A percentile compares a stretch with the other conserved stretches of the same genome.
phyloP scores from a whole-genome alignment of 495 filamentous ascomycete genomes.

The Stereocaulon alpinum region DNA sequence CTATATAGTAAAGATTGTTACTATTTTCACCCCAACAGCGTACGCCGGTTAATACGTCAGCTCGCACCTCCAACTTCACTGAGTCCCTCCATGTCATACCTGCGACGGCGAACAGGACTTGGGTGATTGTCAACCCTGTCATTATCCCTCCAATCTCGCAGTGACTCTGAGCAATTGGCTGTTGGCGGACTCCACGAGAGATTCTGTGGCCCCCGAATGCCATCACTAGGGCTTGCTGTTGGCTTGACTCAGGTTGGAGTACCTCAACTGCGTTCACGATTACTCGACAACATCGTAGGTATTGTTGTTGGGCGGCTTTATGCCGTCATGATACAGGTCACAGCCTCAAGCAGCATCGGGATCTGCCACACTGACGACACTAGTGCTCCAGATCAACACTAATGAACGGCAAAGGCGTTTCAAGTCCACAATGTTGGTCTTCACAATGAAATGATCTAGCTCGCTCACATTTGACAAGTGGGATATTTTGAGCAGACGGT shows the following conservation, averaged over 20 bases:
- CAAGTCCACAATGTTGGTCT: not conserved
- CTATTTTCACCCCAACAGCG: not conserved
- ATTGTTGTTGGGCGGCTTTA: not conserved
- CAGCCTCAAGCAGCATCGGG: not conserved
- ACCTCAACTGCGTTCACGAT: not conserved
- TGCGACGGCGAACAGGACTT: not conserved
- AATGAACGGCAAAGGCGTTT: not conserved
- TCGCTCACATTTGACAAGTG: not conserved
- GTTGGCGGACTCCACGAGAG: not conserved
- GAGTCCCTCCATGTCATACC: not conserved
- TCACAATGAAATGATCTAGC: not conserved
- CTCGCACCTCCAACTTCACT: not conserved
- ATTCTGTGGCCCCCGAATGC: not conserved
- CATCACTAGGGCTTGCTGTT: not conserved
- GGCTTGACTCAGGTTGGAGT: not conserved
- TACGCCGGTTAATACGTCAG: not conserved
- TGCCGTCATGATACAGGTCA: not conserved
- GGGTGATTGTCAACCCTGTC: not conserved
- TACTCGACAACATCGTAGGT: not conserved
- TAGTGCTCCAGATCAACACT: not conserved
- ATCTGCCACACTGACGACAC: not conserved
- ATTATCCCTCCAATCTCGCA: not conserved
- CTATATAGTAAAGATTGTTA: not conserved
- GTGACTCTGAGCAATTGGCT: not conserved
- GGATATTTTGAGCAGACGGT: not conserved